Evolutionary conservation across 805 yeast species (phyloP), one percentile per base, ranked within the genome.

Genomic region (Metschnikowia shivogae): DNA sequence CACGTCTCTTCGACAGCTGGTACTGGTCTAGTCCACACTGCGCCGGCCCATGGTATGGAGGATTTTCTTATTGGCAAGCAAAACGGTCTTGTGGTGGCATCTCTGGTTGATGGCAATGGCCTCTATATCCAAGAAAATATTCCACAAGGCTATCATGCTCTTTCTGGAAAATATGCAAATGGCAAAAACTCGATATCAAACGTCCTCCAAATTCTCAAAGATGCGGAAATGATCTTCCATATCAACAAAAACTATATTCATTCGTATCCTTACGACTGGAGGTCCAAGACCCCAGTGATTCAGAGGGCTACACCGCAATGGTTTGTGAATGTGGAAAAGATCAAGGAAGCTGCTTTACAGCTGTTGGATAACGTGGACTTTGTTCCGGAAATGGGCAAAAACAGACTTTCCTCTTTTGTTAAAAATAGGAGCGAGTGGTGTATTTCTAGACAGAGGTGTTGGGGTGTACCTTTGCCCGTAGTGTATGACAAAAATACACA

Each of bases 401-500:
- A 78, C 41, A 74, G 98, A 50, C 73, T 93, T 29, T 56, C 72
- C 2, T 78, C 95, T 11, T 93, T 92, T 59, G 76, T 89, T 26
- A 72, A 69, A 17, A 81, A 83, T 40, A 78, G 99, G 65, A 80
- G 81, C 50, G 99, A 93, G 60, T 93, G 99, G 99, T 93, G 99
- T 66, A 89, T 93, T 28, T 90, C 98, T 1, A 74, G 99, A 56
- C 99, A 93, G 62, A 80, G 99, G 53, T 74, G 79, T 14, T 93
- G 99, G 99, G 99, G 99, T 37, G 97, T 93, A 29, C 99, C 99
- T 1, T 86, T 93, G 33, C 98, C 99, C 1, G 93, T 86, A 0
- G 65, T 93, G 7, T 86, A 84, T 64, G 35, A 59, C 41, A 61
- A 62, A 22, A 69, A 77, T 37, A 78, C 86, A 1, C 84, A 79